These are phyloP conservation scores for Lodderomyces metapsilosis DNA, from an alignment of 1,139 yeast species.

Conservation along the genomic window DNA sequence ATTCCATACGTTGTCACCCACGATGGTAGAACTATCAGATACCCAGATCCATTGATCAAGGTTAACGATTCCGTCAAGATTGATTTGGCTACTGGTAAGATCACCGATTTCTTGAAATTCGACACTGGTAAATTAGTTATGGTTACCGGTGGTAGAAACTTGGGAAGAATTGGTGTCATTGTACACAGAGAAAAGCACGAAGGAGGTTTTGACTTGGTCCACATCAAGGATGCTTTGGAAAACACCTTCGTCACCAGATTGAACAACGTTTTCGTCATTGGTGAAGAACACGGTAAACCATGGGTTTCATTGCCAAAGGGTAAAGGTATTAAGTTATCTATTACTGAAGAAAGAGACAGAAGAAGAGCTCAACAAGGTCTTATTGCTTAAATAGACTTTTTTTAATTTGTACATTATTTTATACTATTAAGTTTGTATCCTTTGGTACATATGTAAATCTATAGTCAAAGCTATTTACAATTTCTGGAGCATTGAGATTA, in stretches of 20 bases:
- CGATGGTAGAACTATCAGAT: slow-evolving; percentile 99
- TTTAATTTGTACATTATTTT: slow-evolving; percentile 13
- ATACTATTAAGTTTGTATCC: slow-evolving; percentile 45
- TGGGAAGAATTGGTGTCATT: slow-evolving; percentile 99
- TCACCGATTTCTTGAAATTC: slow-evolving; percentile 86
- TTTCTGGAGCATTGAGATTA: slow-evolving; percentile 36
- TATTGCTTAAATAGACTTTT: slow-evolving; percentile 20
- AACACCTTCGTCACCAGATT: slow-evolving; percentile 99
- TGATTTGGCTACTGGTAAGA: slow-evolving; percentile 94
- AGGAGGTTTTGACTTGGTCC: slow-evolving; percentile 99
- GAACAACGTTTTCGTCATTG: slow-evolving; percentile 93
- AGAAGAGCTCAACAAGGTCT: slow-evolving; percentile 74
- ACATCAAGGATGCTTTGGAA: slow-evolving; percentile 95
- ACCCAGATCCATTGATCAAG: slow-evolving; percentile 96
- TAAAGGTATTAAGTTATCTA: slow-evolving; percentile 98
- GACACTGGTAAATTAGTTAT: slow-evolving; percentile 94
- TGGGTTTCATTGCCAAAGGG: slow-evolving; percentile 98
- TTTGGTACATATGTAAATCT: slow-evolving; percentile 64
- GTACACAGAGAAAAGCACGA: slow-evolving; percentile 99
- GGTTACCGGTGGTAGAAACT: slow-evolving; percentile 99
- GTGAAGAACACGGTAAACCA: slow-evolving; percentile 94
- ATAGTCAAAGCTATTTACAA: slow-evolving; percentile 61
- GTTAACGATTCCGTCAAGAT: slow-evolving; percentile 97
- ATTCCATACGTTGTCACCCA: slow-evolving; percentile 97
- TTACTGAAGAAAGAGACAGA: slow-evolving; percentile 99